Evolutionary conservation across 345 rosid genomes (phyloP), one percentile per base, ranked within the genome.

Genomic region (Gossypium australe): DNA sequence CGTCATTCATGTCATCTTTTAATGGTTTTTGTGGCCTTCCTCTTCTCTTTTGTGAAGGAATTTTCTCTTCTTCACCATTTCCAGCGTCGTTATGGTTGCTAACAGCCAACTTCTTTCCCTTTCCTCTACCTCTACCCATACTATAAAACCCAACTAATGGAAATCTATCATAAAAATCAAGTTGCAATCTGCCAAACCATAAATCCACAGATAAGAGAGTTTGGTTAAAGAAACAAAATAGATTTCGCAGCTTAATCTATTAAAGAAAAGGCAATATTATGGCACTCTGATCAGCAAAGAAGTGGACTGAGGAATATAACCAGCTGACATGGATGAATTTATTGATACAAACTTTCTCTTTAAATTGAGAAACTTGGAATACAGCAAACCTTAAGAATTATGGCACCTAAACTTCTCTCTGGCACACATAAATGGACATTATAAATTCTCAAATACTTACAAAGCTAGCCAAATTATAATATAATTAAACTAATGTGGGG

Each of bases 81-180:
- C 87, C 90, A 17, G 76, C 38, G 68, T 90, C 88, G 2, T 90
- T 90, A n/a, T 82, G 86, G 80, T 80, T 83, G 80, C 78, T 79
- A 14, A 75, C 83, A 16, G 88, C 77, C 79, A 81, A 59, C 79
- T 75, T 88, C 82, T 84, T 90, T 20, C 85, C 92, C 79, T 88
- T 90, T 72, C 90, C 92, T 78, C 92, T 87, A 70, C 90, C 94
- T 87, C 94, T 85, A 79, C 94, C 92, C 94, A 90, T 90, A 67
- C 67, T 76, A 72, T 75, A 78, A 81, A 68, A 75, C 67, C 67
- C 43, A 51, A 13, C 41, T 18, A 71, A 55, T 51, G 63, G 79
- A 62, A 70, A 71, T 20, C 17, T 17, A 82, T 78, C 85, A 85
- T 61, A 73, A 29, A 78, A 43, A 78, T 27, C 57, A 70, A 58